Evolutionary conservation across 495 filamentous ascomycete species (phyloP).

Genomic region (Neurospora tetraspora): DNA sequence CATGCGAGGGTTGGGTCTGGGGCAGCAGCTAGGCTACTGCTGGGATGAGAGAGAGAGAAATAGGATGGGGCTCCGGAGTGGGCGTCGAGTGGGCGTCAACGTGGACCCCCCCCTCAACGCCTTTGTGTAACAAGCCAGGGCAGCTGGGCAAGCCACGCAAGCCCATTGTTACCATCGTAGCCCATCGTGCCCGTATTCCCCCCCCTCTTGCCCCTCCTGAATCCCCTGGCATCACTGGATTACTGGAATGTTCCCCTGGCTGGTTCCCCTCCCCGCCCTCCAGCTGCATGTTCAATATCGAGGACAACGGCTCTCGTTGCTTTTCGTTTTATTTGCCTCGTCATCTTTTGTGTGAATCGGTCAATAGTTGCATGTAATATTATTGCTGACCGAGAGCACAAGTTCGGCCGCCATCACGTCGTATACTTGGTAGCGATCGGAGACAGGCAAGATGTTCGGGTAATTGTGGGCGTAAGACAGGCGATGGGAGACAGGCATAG

Average conservation of each 20-base stretch:
- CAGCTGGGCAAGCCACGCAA: neutral
- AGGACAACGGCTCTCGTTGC: neutral
- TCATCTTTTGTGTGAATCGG: neutral
- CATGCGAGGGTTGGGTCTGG: neutral
- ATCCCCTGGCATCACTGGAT: neutral
- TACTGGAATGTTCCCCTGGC: neutral
- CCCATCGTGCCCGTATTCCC: neutral
- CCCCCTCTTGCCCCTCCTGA: neutral
- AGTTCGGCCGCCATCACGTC: neutral
- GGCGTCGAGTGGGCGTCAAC: neutral
- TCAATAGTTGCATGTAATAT: neutral
- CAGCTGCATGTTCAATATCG: neutral
- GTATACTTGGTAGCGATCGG: neutral
- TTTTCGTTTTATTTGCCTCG: neutral
- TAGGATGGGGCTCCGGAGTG: neutral
- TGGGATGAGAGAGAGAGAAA: neutral
- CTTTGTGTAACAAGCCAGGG: neutral
- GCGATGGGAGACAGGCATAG: neutral
- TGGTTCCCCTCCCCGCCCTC: neutral
- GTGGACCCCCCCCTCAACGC: neutral
- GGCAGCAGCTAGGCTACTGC: neutral
- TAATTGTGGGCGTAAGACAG: neutral
- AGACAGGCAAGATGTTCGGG: neutral
- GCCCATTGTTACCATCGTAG: neutral
- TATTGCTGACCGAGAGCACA: neutral